Evolutionary conservation across 805 yeast species (phyloP), one percentile per base, ranked within the genome.

Genomic region (Saturnispora quitensis): DNA sequence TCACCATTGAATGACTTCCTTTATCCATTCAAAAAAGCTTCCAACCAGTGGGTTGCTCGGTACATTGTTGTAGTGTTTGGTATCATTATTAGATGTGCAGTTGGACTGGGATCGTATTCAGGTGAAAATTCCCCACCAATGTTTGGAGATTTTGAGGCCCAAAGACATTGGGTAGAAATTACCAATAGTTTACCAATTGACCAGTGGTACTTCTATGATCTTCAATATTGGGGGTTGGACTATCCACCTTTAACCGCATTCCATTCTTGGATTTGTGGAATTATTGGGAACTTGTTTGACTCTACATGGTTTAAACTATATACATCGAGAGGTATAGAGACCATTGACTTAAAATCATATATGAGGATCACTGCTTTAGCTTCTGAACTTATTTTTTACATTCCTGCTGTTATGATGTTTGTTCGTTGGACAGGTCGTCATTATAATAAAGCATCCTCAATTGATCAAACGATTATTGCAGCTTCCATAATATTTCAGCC

Each of bases 111-210:
- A 0, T 76, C 89, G 4, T 90, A 80, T 62, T 88, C 96, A 22
- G 99, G 99, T 0, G 64, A 67, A 55, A 68, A 69, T 8, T 70
- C 73, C 1, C 81, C 86, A 8, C 98, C 98, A 4, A 79, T 88
- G 79, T 81, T 73, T 71, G 99, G 99, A 6, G 99, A 93, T 64
- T 91, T 93, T 62, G 99, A 93, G 66, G 98, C 98, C 0, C 99
- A 93, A 66, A 77, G 99, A 58, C 99, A 91, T 66, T 93, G 99
- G 99, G 76, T 93, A 78, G 99, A 93, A 65, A 73, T 91, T 50
- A 91, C 98, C 0, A 80, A 74, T 40, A 80, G 82, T 58, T 65
- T 90, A 47, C 93, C 96, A 0, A 67, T 88, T 1, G 66, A 70
- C 0, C 59, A 84, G 55, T 93, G 99, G 99, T 93, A 93, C 63